Evolutionary conservation across 2,329 filamentous ascomycete species (phyloP).

Genomic region (Sclerotinia spermophila): DNA sequence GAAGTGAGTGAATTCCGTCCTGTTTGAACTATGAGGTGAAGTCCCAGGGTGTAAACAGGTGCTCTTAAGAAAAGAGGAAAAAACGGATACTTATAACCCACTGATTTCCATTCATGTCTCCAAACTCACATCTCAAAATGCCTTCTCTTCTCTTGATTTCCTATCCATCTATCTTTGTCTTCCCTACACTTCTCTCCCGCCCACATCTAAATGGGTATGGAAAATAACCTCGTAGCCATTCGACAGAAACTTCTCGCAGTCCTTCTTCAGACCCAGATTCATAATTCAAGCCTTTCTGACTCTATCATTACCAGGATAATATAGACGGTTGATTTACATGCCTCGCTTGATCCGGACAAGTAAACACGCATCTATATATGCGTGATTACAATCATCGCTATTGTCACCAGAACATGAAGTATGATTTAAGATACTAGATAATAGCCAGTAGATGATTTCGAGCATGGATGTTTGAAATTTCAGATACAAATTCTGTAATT

Average conservation of each 20-base stretch:
- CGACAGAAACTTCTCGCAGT: neutral
- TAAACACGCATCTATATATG: neutral
- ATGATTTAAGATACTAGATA: too few relatives aligned
- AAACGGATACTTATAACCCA: neutral
- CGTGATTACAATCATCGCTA: too few relatives aligned
- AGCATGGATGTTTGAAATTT: neutral
- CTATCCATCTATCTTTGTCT: neutral
- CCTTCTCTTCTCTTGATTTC: neutral
- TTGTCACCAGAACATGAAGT: neutral
- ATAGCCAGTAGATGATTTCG: neutral
- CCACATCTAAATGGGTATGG: neutral
- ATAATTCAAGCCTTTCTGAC: too few relatives aligned
- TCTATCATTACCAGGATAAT: too few relatives aligned
- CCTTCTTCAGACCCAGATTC: neutral
- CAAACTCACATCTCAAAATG: too few relatives aligned
- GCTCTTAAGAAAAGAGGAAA: neutral
- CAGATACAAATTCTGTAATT: neutral
- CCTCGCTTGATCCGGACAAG: too few relatives aligned
- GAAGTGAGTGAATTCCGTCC: neutral
- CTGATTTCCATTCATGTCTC: neutral
- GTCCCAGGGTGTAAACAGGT: neutral
- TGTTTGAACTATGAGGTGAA: neutral
- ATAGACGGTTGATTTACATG: too few relatives aligned
- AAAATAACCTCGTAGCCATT: neutral
- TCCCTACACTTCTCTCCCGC: too few relatives aligned